Base-by-base conservation (phyloP, 805 yeast species). In the Ogataea pini region DNA sequence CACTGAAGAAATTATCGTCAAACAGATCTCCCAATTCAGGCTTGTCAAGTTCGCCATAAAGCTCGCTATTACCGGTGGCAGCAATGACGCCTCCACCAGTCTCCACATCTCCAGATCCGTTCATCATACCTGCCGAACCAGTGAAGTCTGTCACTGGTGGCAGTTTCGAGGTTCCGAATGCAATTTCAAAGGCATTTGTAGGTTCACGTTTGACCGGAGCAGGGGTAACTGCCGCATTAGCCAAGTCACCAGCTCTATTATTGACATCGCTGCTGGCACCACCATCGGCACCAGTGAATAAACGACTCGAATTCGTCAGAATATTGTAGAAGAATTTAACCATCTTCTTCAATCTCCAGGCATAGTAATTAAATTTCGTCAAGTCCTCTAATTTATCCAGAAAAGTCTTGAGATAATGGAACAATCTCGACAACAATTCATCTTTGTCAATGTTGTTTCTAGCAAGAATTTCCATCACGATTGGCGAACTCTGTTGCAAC, bases 301-400 rank as follows among this genome's bases (percentile, higher is more conserved):
- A 52, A 31, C 65, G 67, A 55, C 55, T 65, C 4, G 72, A 67
- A 50, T 68, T 65, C 1, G 62, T 51, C 47, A 69, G 56, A 16
- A 68, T 63, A 39, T 68, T 67, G 52, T 62, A 67, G 52, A 69
- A 68, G 45, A 69, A 70, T 24, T 68, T 70, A 36, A 70, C 75
- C 49, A 72, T 61, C 48, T 72, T 73, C 47, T 67, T 68, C 45
- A 73, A 62, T 49, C 76, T 65, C 77, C 77, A 73, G 1, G 77
- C 76, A 52, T 73, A 73, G 52, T 73, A 73, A 54, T 73, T 73
- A 34, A 64, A 61, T 48, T 67, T 69, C 1, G 77, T 70, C 27
- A 69, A 59, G 10, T 53, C 51, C 43, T 68, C 72, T 40, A 69
- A 56, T 44, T 72, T 68, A 29, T 64, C 64, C 50, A 70, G 51